Base-by-base conservation (phyloP, 208 protist genomes). In the Acanthamoeba royreba region DNA sequence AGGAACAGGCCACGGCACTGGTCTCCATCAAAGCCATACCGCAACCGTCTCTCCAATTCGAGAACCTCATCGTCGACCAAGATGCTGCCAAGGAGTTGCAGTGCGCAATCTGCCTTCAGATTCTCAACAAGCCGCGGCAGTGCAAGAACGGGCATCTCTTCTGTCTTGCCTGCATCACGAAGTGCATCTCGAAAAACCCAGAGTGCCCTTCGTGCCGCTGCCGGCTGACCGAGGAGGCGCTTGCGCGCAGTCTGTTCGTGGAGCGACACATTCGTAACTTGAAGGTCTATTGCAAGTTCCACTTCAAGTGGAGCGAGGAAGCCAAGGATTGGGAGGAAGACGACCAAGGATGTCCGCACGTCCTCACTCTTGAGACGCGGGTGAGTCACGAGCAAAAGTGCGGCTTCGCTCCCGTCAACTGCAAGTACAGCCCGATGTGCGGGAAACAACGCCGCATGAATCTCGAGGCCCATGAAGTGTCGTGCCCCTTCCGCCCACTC, bases 81-180 rank as follows among this genome's bases (percentile, higher is more conserved):
- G 94, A 95, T 3, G 52, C 74, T 1, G 55, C 86, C 19, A 94
- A 95, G 55, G 94, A 95, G 33, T n/a, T 94, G 28, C 61, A 93
- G 40, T 95, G 94, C 88, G 85, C 46, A 5, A 95, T 95, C 4
- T 95, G 94, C 79, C 42, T 95, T 15, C 86, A 93, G 17, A 90
- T 95, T 45, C 35, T 95, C 58, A 43, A 90, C 5, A 93, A 79
- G n/a, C 94, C 94, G 19, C 77, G 72, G 19, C 94, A 95, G 53
- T 95, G 94, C 81, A 91, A 58, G 88, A 91, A 93, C 52, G 94
- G 94, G n/a, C 94, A 95, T 83, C 72, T 95, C 9, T 95, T 86
- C 61, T 94, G 92, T 46, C 53, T 83, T 17, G 38, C 63, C 5
- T 95, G 94, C 55, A 94, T 95, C 8, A 22, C 46, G 22, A 40